Conservation (phyloP, 345 rosid species). For the Eucalyptus curtisii region DNA sequence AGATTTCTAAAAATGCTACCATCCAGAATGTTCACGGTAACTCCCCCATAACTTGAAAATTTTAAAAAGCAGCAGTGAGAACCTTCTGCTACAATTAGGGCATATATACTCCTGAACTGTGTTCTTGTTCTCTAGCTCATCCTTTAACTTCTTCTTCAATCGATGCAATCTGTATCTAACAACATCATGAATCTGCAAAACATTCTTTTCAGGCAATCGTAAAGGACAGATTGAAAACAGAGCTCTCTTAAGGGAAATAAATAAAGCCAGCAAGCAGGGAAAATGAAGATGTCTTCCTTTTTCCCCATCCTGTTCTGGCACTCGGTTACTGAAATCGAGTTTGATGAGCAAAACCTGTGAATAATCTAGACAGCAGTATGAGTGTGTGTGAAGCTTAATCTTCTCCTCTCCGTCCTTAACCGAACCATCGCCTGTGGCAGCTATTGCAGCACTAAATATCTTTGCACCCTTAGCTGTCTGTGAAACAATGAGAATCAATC, state of each 20-base stretch:
- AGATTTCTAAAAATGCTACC: neutral
- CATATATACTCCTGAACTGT: slow-evolving; percentile 87
- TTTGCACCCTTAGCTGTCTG: slow-evolving; percentile 89
- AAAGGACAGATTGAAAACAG: neutral
- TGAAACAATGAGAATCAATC: neutral
- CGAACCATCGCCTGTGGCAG: slow-evolving; percentile 48
- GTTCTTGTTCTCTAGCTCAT: slow-evolving; percentile 78
- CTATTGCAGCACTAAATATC: slow-evolving; percentile 67
- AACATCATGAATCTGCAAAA: slow-evolving; percentile 67
- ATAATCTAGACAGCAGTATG: slow-evolving; percentile 90
- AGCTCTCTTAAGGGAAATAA: neutral
- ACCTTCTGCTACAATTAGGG: slow-evolving; percentile 84
- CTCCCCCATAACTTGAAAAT: neutral
- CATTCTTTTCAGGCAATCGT: neutral
- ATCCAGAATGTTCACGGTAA: neutral
- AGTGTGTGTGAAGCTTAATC: slow-evolving; percentile 74
- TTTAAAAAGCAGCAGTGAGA: neutral
- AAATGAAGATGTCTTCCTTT: neutral
- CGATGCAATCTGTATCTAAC: slow-evolving; percentile 66
- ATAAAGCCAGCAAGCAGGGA: neutral
- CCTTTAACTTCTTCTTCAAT: slow-evolving; percentile 69
- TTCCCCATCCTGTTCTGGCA: neutral
- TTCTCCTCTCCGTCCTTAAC: slow-evolving; percentile 71
- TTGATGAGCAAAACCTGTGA: slow-evolving; percentile 38
- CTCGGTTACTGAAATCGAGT: neutral